These are phyloP conservation scores for Trypanosoma congolense DNA, from an alignment of 208 protist species.

Conservation along the genomic window DNA sequence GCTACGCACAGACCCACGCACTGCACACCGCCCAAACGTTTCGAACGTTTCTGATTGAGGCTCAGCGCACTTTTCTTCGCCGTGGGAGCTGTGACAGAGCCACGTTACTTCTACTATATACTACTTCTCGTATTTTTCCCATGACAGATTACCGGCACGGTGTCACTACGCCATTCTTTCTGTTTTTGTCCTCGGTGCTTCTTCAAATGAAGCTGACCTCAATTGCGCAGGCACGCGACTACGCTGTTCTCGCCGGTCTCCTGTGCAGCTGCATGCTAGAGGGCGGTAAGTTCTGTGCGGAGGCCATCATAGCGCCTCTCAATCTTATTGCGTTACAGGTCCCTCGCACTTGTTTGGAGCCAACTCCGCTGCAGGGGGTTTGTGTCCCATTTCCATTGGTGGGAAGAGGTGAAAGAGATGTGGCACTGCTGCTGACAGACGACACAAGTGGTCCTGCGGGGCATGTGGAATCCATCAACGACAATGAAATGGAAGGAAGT, in stretches of 20 bases:
- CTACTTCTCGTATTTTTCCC: conserved; percentile 65
- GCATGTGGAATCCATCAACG: background rate
- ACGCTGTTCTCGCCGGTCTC: conserved; percentile 40
- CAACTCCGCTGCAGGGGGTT: conserved; percentile 49
- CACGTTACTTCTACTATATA: conserved; percentile 56
- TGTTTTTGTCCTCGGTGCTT: conserved; percentile 65
- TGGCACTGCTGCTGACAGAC: conserved; percentile 8
- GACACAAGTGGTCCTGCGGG: background rate
- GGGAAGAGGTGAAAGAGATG: conserved; percentile 33
- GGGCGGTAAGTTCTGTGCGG: conserved; percentile 46
- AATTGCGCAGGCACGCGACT: conserved; percentile 38
- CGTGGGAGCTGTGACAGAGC: conserved; percentile 28
- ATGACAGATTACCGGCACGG: conserved; percentile 76
- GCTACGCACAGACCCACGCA: conserved; percentile 44
- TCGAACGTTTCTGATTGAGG: conserved; percentile 68
- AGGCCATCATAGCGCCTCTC: conserved; percentile 55
- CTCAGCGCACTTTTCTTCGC: conserved; percentile 53
- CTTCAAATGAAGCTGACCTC: conserved; percentile 59
- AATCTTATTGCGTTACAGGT: conserved; percentile 77
- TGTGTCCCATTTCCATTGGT: conserved; percentile 58
- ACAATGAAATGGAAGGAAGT: conserved; percentile 1
- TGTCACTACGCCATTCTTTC: conserved; percentile 65
- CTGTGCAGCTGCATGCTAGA: conserved; percentile 32
- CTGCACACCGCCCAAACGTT: conserved; percentile 63
- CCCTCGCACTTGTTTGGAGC: conserved; percentile 43